Percentiles rank a stretch among this genome's conserved stretches.
Conservation (phyloP, 345 rosid genomes). For the Hirschfeldia incana region DNA sequence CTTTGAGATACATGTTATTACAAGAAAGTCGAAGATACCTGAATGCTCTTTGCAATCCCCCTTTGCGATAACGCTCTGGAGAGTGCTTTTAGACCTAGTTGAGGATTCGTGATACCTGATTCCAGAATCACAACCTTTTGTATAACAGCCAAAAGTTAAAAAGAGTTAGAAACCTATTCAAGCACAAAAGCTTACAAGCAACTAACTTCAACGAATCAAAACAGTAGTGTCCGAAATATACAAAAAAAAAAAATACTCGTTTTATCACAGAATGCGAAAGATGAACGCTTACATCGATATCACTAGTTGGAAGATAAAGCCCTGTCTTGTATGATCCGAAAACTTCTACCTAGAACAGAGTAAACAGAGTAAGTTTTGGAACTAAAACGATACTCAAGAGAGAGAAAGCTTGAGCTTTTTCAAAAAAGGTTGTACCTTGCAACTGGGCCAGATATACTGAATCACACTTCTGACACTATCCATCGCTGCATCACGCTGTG, state of each 20-base stretch:
- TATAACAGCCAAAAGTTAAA: background rate
- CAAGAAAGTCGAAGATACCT: conserved; percentile 42
- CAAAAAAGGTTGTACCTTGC: conserved; percentile 47
- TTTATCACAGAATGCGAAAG: background rate
- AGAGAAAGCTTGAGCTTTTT: background rate
- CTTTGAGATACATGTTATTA: too few relatives aligned
- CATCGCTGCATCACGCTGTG: conserved; percentile 60
- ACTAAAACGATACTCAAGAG: background rate
- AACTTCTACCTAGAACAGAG: conserved; percentile 65
- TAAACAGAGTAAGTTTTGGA: background rate
- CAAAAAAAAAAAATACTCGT: background rate
- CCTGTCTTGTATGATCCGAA: conserved; percentile 89
- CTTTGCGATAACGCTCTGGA: conserved; percentile 79
- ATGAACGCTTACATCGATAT: conserved; percentile 78
- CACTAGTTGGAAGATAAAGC: conserved; percentile 89
- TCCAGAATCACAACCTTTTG: conserved; percentile 81
- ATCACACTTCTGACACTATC: conserved; percentile 63
- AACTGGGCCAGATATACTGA: conserved; percentile 81
- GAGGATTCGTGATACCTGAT: conserved; percentile 74
- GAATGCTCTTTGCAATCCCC: conserved; percentile 78
- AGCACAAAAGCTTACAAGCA: background rate
- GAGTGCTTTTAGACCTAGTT: conserved; percentile 72
- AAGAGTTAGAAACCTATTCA: conserved; percentile 1
- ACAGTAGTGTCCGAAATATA: too few relatives aligned
- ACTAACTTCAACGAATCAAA: too few relatives aligned